Evolutionary conservation across 1,284 basidiomycete genomes (phyloP), one percentile per base, ranked within the genome.

Genomic region (Rhodotorula glutinis): DNA sequence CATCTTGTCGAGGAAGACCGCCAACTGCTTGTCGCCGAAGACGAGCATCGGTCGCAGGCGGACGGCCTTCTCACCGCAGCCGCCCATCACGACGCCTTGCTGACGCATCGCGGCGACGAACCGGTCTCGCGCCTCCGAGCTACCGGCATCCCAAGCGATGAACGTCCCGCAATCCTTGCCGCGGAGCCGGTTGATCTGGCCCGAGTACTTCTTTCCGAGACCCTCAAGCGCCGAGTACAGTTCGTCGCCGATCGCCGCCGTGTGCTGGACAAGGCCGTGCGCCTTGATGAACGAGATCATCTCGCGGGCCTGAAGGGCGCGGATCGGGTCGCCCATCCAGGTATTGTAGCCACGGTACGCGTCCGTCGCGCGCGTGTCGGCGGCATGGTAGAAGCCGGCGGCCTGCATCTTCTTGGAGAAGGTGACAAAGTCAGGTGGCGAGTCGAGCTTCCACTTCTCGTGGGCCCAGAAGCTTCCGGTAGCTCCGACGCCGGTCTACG

Each of bases 381-480:
- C 63, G 62, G 79, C 79, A 77, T 85, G 83, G 76, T 80, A 85
- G 75, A 84, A 82, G 2, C 80, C 79, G 27, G 78, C 76, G 4
- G 79, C 79, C 68, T 83, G 82, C 79, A 81, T 80, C 76, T 83
- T 82, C 74, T 82, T 73, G n/a, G 56, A 59, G 44, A 63, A 62
- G 11, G 57, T 68, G 30, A 61, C 75, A 72, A 84, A 83, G 75
- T 85, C 83, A 17, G 83, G 80, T 71, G 76, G 77, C 56, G 66
- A 75, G 23, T 72, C 65, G 51, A 85, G 74, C 17, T 79, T 78
- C 83, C 83, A 85, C 71, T 82, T 80, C 67, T 84, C 83, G 75
- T 83, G 82, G 0, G 83, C 83, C 83, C 83, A 85, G 76, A 85
- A 83, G 13, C 78, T 78, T 23, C 83, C 83, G 0, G 83, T 84